Percentiles rank a stretch among this genome's conserved stretches.
These are phyloP conservation scores for Wickerhamomyces chaumierensis DNA, from an alignment of 805 yeast genomes.

Conservation along the genomic window DNA sequence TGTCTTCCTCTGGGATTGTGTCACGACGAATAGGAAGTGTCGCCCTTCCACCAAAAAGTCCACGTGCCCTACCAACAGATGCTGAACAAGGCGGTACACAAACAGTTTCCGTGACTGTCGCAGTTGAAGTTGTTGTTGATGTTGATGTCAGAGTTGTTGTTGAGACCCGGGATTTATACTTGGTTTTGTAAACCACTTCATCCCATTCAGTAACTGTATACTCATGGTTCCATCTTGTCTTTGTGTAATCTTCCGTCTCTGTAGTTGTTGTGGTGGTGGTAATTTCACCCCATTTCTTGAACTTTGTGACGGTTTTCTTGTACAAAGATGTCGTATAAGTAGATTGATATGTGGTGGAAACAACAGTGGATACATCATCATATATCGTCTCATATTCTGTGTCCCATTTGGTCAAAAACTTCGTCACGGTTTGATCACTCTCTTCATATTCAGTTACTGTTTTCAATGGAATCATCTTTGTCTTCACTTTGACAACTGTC, in stretches of 20 bases:
- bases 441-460: constrained; percentile 19
- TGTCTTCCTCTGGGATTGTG: background rate
- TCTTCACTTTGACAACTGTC: constrained; percentile 7
- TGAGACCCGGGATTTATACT: constrained; percentile 9
- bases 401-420: constrained; percentile 9
- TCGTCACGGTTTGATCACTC: constrained; percentile 19
- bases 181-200: constrained; percentile 10
- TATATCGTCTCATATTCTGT: constrained; percentile 13
- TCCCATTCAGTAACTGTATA: constrained; percentile 16
- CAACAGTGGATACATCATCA: constrained; percentile 8
- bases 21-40: background rate
- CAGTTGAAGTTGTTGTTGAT: constrained; percentile 4
- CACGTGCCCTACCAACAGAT: too few relatives aligned
- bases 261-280: constrained; percentile 11
- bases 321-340: constrained; percentile 11
- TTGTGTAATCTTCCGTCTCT: constrained; percentile 10
- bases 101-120: too few relatives aligned
- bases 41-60: too few relatives aligned
- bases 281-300: constrained; percentile 7
- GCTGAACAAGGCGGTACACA: too few relatives aligned
- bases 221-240: constrained; percentile 15
- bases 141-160: constrained; percentile 6
- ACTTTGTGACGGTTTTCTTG: constrained; percentile 8
- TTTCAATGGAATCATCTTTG: constrained; percentile 9
- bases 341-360: constrained; percentile 7